Conservation (phyloP, 1,284 basidiomycete species). For the Psilocybe mexicana region DNA sequence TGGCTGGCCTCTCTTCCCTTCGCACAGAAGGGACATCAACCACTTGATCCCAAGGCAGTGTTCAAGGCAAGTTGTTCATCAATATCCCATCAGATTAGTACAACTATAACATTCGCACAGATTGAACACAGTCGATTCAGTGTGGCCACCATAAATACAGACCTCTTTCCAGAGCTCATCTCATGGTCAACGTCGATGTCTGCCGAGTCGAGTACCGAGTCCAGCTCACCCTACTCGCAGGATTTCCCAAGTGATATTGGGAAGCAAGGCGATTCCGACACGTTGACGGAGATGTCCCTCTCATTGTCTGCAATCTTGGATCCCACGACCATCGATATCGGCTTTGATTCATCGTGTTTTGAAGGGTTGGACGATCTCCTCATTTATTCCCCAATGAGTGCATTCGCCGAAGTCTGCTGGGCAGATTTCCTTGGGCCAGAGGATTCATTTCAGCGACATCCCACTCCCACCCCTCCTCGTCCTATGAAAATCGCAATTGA, state of each 20-base stretch:
- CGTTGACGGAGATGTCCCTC: slow-evolving; percentile 11
- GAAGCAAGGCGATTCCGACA: slow-evolving; percentile 15
- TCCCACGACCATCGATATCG: slow-evolving; percentile 34
- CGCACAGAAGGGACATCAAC: slow-evolving; percentile 1
- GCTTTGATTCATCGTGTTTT: slow-evolving; percentile 38
- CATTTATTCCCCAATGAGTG: slow-evolving; percentile 33
- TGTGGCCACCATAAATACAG: slow-evolving; percentile 28
- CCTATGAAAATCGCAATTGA: not conserved
- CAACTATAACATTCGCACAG: slow-evolving; percentile 8
- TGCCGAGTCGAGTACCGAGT: slow-evolving; percentile 20
- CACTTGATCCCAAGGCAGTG: slow-evolving; percentile 9
- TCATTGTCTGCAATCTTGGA: slow-evolving; percentile 30
- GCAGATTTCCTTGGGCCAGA: slow-evolving; percentile 14
- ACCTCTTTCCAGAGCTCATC: slow-evolving; percentile 30
- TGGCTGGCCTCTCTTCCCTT: slow-evolving; percentile 16
- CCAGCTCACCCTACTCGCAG: slow-evolving; percentile 18
- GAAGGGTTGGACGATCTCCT: slow-evolving; percentile 40
- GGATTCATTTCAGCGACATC: slow-evolving; percentile 11
- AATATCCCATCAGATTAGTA: not conserved
- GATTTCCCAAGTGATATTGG: slow-evolving; percentile 25
- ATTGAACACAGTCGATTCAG: slow-evolving; percentile 23
- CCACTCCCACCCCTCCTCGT: slow-evolving; percentile 7
- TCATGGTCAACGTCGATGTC: slow-evolving; percentile 30
- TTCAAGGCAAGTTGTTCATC: slow-evolving; percentile 11
- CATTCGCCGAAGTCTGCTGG: slow-evolving; percentile 39